phyloP scores from a whole-genome alignment of 2,329 filamentous ascomycete species.

The Xylariaceae sp. region DNA sequence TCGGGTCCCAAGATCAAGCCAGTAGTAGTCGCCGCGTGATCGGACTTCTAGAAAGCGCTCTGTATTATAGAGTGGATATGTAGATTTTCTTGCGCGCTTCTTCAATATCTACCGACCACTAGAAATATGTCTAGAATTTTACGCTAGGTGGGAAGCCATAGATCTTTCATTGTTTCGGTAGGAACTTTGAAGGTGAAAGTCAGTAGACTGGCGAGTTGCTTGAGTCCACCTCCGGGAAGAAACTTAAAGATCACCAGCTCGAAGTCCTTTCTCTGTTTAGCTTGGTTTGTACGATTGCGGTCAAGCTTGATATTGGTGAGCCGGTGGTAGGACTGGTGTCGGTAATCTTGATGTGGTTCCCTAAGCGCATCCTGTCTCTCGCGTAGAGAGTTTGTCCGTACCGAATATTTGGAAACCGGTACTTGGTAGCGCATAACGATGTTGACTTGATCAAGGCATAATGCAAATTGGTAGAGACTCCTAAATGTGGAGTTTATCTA shows the following conservation, averaged over 20 bases:
- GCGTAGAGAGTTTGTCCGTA: too few relatives aligned
- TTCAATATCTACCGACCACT: slow-evolving; percentile 39
- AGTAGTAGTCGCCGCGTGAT: too few relatives aligned
- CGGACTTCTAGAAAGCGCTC: too few relatives aligned
- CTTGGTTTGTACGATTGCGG: slow-evolving; percentile 35
- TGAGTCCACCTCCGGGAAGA: slow-evolving; percentile 19
- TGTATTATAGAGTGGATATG: too few relatives aligned
- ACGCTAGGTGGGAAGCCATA: slow-evolving; percentile 7
- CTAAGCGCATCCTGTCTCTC: too few relatives aligned
- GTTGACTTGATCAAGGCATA: too few relatives aligned
- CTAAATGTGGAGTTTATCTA: too few relatives aligned
- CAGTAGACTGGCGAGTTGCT: slow-evolving; percentile 32
- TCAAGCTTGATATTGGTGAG: slow-evolving; percentile 43
- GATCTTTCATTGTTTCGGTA: slow-evolving; percentile 21
- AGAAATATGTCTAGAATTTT: slow-evolving; percentile 26
- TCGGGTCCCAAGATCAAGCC: too few relatives aligned
- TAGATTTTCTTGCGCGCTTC: neutral
- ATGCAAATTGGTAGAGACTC: too few relatives aligned
- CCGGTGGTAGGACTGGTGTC: slow-evolving; percentile 41
- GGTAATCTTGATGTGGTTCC: slow-evolving; percentile 31
- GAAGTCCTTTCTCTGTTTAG: slow-evolving; percentile 29
- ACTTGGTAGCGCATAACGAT: too few relatives aligned
- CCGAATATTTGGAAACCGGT: too few relatives aligned
- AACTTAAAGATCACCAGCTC: slow-evolving; percentile 39
- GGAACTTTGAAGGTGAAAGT: slow-evolving; percentile 43